phyloP scores from a whole-genome alignment of 805 yeast genomes.

The Spathaspora hagerdaliae region DNA sequence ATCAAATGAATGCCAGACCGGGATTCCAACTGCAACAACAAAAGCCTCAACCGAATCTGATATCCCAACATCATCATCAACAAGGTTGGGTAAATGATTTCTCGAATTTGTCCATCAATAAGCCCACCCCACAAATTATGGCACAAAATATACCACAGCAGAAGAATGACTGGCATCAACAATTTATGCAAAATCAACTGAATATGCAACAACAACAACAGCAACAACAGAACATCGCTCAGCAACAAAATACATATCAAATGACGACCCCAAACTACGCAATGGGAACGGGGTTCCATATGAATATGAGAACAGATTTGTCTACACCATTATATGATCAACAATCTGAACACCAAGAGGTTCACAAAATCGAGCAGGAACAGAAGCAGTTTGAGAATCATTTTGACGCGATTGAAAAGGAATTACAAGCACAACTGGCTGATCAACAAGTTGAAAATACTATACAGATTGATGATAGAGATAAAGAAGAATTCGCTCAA shows the following conservation, averaged over 20 bases:
- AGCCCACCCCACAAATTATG: constrained; percentile 8
- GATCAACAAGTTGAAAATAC: constrained; percentile 7
- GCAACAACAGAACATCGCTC: constrained; percentile 4
- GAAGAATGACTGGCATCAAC: constrained; percentile 9
- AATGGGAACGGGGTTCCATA: constrained; percentile 11
- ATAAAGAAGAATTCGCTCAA: constrained; percentile 35
- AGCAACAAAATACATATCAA: not conserved
- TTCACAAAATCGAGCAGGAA: constrained; percentile 24
- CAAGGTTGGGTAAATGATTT: constrained; percentile 29
- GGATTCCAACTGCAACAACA: constrained; percentile 8
- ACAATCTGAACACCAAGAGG: constrained; percentile 24
- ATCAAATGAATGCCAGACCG: constrained; percentile 3
- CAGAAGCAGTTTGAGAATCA: constrained; percentile 23
- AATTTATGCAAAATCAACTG: constrained; percentile 7
- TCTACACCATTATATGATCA: constrained; percentile 12
- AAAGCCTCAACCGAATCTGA: not conserved
- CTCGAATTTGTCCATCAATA: constrained; percentile 18
- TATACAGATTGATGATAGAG: constrained; percentile 12
- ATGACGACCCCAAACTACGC: constrained; percentile 1
- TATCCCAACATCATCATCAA: constrained; percentile 4
- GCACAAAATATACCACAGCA: constrained; percentile 4
- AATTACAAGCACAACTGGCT: constrained; percentile 13
- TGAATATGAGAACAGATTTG: constrained; percentile 13
- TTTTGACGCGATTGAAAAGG: constrained; percentile 31
- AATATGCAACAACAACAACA: constrained; percentile 10